These are phyloP conservation scores for Scedosporium dehoogii DNA, from an alignment of 2,329 filamentous ascomycete genomes.

Conservation along the genomic window DNA sequence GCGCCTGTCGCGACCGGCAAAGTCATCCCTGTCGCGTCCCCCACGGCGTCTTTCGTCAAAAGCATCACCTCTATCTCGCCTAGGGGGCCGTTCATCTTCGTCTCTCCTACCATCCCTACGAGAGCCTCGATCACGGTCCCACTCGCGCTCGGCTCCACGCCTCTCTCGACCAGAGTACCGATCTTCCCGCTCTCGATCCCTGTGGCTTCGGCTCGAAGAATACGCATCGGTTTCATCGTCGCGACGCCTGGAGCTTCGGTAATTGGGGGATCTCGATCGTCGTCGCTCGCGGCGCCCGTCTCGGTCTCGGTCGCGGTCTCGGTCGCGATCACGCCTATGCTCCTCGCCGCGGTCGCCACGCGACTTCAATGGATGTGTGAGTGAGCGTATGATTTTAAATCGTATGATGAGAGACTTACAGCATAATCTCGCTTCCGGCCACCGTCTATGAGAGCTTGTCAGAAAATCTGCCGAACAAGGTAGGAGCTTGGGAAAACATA, in stretches of 20 bases:
- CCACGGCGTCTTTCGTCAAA: slow-evolving; percentile 41
- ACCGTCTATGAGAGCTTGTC: slow-evolving; percentile 20
- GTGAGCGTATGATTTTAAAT: neutral
- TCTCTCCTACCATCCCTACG: slow-evolving; percentile 56
- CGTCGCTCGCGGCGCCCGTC: slow-evolving; percentile 47
- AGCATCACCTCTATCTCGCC: slow-evolving; percentile 39
- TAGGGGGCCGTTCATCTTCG: slow-evolving; percentile 47
- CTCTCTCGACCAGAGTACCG: slow-evolving; percentile 67
- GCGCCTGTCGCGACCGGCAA: slow-evolving; percentile 36
- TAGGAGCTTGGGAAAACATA: slow-evolving; percentile 27
- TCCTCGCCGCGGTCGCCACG: slow-evolving; percentile 20
- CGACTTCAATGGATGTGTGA: neutral
- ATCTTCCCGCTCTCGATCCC: slow-evolving; percentile 89
- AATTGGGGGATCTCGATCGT: slow-evolving; percentile 79
- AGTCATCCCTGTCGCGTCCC: slow-evolving; percentile 32
- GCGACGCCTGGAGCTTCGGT: slow-evolving; percentile 56
- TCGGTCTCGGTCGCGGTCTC: slow-evolving; percentile 25
- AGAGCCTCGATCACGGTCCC: slow-evolving; percentile 60
- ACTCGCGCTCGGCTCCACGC: slow-evolving; percentile 57
- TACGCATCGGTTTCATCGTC: slow-evolving; percentile 79
- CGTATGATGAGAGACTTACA: slow-evolving; percentile 24
- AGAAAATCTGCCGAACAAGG: slow-evolving; percentile 11
- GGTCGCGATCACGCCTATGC: slow-evolving; percentile 19
- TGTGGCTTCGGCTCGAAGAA: slow-evolving; percentile 84
- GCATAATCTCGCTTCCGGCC: slow-evolving; percentile 47